Conservation (phyloP, 2,329 filamentous ascomycete genomes). For the Pleomassaria siparia region DNA sequence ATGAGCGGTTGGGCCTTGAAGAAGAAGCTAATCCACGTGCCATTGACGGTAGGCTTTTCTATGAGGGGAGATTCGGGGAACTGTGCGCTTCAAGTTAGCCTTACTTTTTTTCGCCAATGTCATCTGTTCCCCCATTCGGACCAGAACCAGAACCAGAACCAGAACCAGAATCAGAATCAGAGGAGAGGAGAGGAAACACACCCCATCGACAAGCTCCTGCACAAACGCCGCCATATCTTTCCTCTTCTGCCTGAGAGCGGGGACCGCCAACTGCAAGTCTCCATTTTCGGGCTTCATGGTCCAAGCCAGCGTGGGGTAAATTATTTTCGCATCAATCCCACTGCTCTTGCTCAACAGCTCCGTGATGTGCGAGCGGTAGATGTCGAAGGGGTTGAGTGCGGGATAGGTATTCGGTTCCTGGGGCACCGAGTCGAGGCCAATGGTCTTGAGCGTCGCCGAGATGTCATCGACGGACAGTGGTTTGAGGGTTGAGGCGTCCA, state of each 20-base stretch:
- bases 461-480: slow-evolving; percentile 40
- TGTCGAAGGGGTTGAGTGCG: slow-evolving; percentile 72
- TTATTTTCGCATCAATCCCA: slow-evolving; percentile 68
- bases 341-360: slow-evolving; percentile 68
- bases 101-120: not conserved
- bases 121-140: not conserved
- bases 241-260: slow-evolving; percentile 74
- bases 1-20: slow-evolving; percentile 71
- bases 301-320: slow-evolving; percentile 78
- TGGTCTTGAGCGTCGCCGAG: slow-evolving; percentile 35
- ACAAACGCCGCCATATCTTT: slow-evolving; percentile 61
- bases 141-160: too few relatives aligned
- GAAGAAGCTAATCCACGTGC: slow-evolving; percentile 76
- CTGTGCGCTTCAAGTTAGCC: slow-evolving; percentile 38
- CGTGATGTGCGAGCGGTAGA: slow-evolving; percentile 77
- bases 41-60: slow-evolving; percentile 66
- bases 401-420: slow-evolving; percentile 55
- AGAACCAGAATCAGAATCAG: too few relatives aligned
- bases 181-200: slow-evolving; percentile 12
- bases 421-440: slow-evolving; percentile 44
- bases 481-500: slow-evolving; percentile 25
- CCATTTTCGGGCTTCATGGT: slow-evolving; percentile 79
- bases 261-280: slow-evolving; percentile 75
- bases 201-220: slow-evolving; percentile 55
- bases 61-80: slow-evolving; percentile 76